Evolutionary conservation across 2,329 filamentous ascomycete genomes (phyloP).

Genomic region (Remersonia thermophila): DNA sequence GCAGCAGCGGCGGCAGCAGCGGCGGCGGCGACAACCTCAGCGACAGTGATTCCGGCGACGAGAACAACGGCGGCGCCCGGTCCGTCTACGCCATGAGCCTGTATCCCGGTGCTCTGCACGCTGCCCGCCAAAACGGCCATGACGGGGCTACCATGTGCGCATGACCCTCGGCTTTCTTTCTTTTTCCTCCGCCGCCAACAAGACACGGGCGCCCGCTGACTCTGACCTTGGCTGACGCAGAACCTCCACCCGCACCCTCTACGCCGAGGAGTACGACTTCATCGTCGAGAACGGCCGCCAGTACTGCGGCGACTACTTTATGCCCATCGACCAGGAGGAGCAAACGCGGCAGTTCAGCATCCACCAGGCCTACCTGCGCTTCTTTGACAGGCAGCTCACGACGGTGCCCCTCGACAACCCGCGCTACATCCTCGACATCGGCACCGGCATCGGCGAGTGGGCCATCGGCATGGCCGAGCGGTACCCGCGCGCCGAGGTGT

Average conservation of each 20-base stretch:
- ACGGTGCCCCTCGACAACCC: constrained; percentile 26
- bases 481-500: constrained; percentile 42
- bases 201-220: no score
- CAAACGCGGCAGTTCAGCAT: constrained; percentile 24
- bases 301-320: constrained; percentile 46
- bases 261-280: constrained; percentile 31
- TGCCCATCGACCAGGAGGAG: constrained; percentile 48
- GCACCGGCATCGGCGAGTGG: constrained; percentile 45
- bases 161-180: no score
- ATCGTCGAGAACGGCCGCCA: constrained; percentile 42
- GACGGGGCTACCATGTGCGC: constrained; percentile 17
- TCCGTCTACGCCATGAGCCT: constrained; percentile 18
- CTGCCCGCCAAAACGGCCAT: constrained; percentile 10
- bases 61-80: constrained; percentile 1
- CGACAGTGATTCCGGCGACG: constrained; percentile 6
- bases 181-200: no score
- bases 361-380: constrained; percentile 23
- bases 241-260: constrained; percentile 22
- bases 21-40: constrained; percentile 4
- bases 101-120: constrained; percentile 13
- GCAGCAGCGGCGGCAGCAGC: constrained; percentile 5
- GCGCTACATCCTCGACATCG: constrained; percentile 41
- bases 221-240: no score
- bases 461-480: constrained; percentile 41
- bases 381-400: constrained; percentile 23